Evolutionary conservation across 331 rosid genomes (phyloP), one percentile per base, ranked within the genome.

Genomic region (Quercus phellos): DNA sequence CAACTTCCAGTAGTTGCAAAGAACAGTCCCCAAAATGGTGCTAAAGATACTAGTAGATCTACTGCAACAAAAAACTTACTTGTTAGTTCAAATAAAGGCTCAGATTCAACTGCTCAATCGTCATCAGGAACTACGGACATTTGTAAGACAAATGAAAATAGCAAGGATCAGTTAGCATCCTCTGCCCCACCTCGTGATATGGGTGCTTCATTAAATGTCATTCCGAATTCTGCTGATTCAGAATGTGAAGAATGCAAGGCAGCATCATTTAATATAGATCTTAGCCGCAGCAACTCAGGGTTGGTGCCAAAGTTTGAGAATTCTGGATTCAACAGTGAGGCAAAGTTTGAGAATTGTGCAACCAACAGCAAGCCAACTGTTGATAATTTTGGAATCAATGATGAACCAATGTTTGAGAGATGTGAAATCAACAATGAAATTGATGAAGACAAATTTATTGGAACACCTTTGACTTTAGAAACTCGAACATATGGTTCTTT

Each of bases 1-100:
- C 89, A 85, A 73, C 98, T 95, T 88, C 99, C 98, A 18, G 96
- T 97, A 70, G 76, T 84, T 77, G 83, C 89, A 9, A 93, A 93
- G 83, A 87, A 38, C 68, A 80, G 66, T 76, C 74, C 85, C 50
- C 92, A 85, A 77, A 82, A 75, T 89, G 79, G 89, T 78, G 88
- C 84, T 54, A 90, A 84, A 84, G 96, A 92, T 74, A 46, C 88
- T 51, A 83, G 69, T 80, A 90, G 79, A 77, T 77, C 72, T 55
- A 76, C 84, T 75, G 85, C 90, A 74, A 70, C 81, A 38, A 87
- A 85, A 85, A 81, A 79, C 51, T 16, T 88, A 50, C 82, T 38
- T 74, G 81, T 81, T 68, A 86, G 70, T 63, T 88, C 90, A 69
- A 88, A 74, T 82, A 86, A 78, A 87, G 94, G 89, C 53, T 75